Evolutionary conservation across 371 early-diverging fungal genomes (phyloP).

Genomic region (Mortierella sp.): DNA sequence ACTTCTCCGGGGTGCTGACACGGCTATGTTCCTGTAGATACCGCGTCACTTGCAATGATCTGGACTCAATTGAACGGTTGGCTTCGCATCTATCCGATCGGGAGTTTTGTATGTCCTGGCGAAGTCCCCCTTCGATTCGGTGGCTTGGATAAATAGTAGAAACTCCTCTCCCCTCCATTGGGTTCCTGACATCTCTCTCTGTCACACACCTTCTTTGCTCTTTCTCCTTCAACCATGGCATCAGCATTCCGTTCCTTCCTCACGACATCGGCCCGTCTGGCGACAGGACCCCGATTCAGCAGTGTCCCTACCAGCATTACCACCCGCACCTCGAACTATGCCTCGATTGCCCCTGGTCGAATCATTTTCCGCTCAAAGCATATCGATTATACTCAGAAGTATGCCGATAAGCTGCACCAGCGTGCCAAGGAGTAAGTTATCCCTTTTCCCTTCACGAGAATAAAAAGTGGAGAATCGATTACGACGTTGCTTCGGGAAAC

Average conservation of each 20-base stretch:
- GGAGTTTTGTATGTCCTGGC: constrained; percentile 6
- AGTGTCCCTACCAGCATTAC: background rate
- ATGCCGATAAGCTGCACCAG: constrained; percentile 76
- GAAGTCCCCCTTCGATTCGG: background rate
- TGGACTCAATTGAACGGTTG: too few relatives aligned
- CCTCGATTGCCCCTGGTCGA: constrained; percentile 24
- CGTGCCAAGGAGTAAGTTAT: constrained; percentile 70
- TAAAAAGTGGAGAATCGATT: background rate
- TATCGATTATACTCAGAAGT: constrained; percentile 77
- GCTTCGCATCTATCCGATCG: background rate
- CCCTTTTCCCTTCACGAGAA: background rate
- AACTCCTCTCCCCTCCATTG: background rate
- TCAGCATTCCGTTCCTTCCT: constrained; percentile 47
- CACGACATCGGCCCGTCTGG: constrained; percentile 20
- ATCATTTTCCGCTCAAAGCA: constrained; percentile 42
- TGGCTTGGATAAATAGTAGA: constrained; percentile 8
- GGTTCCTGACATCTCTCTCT: background rate
- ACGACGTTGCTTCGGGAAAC: background rate
- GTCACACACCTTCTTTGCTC: background rate
- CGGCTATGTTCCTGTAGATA: background rate
- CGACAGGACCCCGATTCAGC: background rate
- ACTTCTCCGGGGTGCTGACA: background rate
- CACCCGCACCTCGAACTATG: constrained; percentile 19
- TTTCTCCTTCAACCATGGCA: constrained; percentile 18
- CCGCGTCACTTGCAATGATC: background rate